These are phyloP conservation scores for Saitozyma sp. DNA, from an alignment of 768 basidiomycete genomes.

Conservation along the genomic window DNA sequence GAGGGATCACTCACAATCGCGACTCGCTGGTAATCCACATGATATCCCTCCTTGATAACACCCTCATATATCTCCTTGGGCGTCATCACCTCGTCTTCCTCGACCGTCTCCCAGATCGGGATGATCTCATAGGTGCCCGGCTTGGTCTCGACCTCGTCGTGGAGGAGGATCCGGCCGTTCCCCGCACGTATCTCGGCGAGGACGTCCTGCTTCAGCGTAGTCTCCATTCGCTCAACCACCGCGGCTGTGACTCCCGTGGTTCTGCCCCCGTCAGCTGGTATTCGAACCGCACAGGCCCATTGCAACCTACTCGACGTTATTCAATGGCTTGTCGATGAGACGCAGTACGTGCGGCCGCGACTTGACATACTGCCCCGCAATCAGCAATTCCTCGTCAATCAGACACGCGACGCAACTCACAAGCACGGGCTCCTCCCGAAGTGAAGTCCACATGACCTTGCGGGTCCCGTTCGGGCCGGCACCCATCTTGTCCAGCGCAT, in stretches of 20 bases:
- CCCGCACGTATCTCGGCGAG: slow-evolving; percentile 71
- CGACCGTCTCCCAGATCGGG: slow-evolving; percentile 89
- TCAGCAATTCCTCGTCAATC: not conserved
- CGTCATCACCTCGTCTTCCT: slow-evolving; percentile 52
- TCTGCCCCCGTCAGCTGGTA: slow-evolving; percentile 53
- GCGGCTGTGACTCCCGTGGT: slow-evolving; percentile 90
- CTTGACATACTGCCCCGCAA: slow-evolving; percentile 33
- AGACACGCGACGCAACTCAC: slow-evolving; percentile 19
- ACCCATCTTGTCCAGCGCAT: slow-evolving; percentile 73
- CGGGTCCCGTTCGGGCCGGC: slow-evolving; percentile 76
- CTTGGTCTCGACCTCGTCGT: slow-evolving; percentile 92
- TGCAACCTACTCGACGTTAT: slow-evolving; percentile 84
- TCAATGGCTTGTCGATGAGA: slow-evolving; percentile 78
- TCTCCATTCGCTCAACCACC: slow-evolving; percentile 89
- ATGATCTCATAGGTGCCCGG: slow-evolving; percentile 87
- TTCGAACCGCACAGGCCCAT: slow-evolving; percentile 2
- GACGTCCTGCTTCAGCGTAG: slow-evolving; percentile 81
- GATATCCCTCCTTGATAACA: slow-evolving; percentile 41
- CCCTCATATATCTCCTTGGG: slow-evolving; percentile 52
- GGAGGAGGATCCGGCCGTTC: slow-evolving; percentile 78
- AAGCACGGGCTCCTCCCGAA: slow-evolving; percentile 94
- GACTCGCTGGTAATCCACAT: slow-evolving; percentile 85
- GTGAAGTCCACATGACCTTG: slow-evolving; percentile 86
- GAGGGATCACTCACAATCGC: slow-evolving; percentile 68
- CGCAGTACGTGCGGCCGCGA: slow-evolving; percentile 81